Percentiles rank a stretch among this genome's conserved stretches.
phyloP scores from a whole-genome alignment of 768 basidiomycete species.

The Suillus subluteus region DNA sequence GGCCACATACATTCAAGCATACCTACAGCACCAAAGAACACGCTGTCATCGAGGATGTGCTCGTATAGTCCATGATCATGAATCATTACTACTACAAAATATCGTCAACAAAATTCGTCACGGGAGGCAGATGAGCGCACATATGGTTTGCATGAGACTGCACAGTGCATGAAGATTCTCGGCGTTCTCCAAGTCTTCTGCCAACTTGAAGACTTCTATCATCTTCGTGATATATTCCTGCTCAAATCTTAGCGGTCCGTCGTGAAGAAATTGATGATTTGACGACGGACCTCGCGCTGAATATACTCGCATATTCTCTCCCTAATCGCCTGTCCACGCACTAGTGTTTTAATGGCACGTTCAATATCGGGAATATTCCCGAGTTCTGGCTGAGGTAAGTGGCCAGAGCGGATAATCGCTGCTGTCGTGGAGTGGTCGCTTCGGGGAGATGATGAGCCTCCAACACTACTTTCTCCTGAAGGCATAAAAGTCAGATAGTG shows the following conservation, averaged over 20 bases:
- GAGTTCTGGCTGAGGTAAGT: slow-evolving; percentile 74
- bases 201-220: slow-evolving; percentile 81
- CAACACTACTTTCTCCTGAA: slow-evolving; percentile 49
- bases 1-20: slow-evolving; percentile 89
- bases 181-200: slow-evolving; percentile 92
- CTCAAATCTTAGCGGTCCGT: slow-evolving; percentile 15
- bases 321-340: slow-evolving; percentile 71
- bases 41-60: slow-evolving; percentile 89
- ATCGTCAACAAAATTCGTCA: slow-evolving; percentile 7
- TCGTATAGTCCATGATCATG: slow-evolving; percentile 96
- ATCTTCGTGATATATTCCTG: slow-evolving; percentile 89
- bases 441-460: slow-evolving; percentile 68
- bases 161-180: slow-evolving; percentile 91
- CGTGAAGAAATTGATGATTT: slow-evolving; percentile 12
- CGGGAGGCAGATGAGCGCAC: slow-evolving; percentile 50
- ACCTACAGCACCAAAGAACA: slow-evolving; percentile 91
- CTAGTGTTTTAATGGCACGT: slow-evolving; percentile 71
- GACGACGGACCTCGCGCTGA: slow-evolving; percentile 67
- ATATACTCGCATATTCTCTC: slow-evolving; percentile 92
- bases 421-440: slow-evolving; percentile 63
- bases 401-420: slow-evolving; percentile 69
- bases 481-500: slow-evolving; percentile 18
- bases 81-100: slow-evolving; percentile 80
- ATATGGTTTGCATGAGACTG: slow-evolving; percentile 90
- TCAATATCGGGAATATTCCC: slow-evolving; percentile 84